phyloP scores from a whole-genome alignment of 2,329 filamentous ascomycete genomes.

The Alternaria brassicae region DNA sequence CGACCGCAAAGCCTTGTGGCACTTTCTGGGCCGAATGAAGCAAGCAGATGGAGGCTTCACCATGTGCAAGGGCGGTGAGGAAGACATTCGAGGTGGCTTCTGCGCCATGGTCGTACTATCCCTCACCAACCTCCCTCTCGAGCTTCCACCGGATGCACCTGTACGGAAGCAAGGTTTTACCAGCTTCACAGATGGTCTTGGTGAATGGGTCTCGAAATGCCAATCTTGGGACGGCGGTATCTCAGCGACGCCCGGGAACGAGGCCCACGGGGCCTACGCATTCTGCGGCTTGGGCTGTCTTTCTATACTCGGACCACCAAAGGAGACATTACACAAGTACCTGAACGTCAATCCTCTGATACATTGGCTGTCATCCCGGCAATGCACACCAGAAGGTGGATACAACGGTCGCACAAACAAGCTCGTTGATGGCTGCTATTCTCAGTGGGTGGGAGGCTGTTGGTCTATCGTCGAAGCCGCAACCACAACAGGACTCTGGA shows the following conservation, averaged over 20 bases:
- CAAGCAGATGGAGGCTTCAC: conserved; percentile 88
- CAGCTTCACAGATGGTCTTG: conserved; percentile 74
- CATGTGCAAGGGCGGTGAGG: conserved; percentile 84
- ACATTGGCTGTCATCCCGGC: conserved; percentile 87
- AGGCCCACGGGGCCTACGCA: conserved; percentile 96
- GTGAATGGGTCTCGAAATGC: conserved; percentile 82
- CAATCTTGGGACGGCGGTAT: conserved; percentile 97
- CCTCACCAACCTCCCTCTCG: conserved; percentile 80
- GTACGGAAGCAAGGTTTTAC: conserved; percentile 68
- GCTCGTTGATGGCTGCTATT: conserved; percentile 97
- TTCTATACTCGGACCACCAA: conserved; percentile 81
- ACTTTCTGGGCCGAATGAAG: conserved; percentile 86
- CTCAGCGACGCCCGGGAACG: conserved; percentile 80
- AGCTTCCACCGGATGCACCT: conserved; percentile 75
- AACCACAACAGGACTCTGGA: conserved; percentile 68
- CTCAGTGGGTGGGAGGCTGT: conserved; percentile 95
- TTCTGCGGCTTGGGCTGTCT: conserved; percentile 93
- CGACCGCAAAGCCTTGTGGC: conserved; percentile 86
- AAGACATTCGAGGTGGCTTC: conserved; percentile 92
- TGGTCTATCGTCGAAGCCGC: conserved; percentile 90
- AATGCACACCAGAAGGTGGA: conserved; percentile 90
- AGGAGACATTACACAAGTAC: conserved; percentile 75
- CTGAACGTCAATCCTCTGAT: conserved; percentile 79
- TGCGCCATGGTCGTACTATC: conserved; percentile 87
- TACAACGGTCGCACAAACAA: conserved; percentile 97